A percentile compares a stretch with the other conserved stretches of the same genome.
Evolutionary conservation across 1,139 yeast species (phyloP).

Genomic region (Suhomyces anneliseae): DNA sequence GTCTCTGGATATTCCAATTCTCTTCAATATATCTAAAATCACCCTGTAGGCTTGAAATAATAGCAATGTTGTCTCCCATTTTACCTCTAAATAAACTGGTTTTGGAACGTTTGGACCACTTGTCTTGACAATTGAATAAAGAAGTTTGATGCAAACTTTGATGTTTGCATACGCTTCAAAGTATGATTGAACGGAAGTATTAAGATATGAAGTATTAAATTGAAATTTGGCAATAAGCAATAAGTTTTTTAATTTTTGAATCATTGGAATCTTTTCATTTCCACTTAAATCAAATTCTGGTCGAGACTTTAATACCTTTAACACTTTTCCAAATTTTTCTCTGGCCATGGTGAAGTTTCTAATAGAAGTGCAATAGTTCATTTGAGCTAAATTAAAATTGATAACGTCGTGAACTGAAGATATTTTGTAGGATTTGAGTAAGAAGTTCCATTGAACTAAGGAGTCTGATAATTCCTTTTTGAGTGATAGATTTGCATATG

Average conservation of each 20-base stretch:
- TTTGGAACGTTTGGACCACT: constrained; percentile 26
- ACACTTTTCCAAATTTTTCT: constrained; percentile 24
- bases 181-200: constrained; percentile 15
- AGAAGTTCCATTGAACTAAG: constrained; percentile 16
- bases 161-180: constrained; percentile 29
- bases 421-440: constrained; percentile 15
- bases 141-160: constrained; percentile 41
- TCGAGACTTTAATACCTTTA: constrained; percentile 26
- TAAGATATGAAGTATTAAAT: constrained; percentile 25
- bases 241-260: constrained; percentile 34
- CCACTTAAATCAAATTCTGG: constrained; percentile 30
- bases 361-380: constrained; percentile 23
- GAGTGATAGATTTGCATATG: constrained; percentile 14
- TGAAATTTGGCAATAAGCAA: constrained; percentile 39
- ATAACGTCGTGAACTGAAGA: constrained; percentile 11
- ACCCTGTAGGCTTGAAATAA: constrained; percentile 36
- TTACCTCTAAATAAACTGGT: constrained; percentile 20
- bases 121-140: constrained; percentile 43
- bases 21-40: constrained; percentile 37
- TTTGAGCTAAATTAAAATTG: constrained; percentile 30
- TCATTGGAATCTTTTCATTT: constrained; percentile 17
- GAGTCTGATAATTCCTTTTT: constrained; percentile 15
- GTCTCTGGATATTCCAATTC: constrained; percentile 56
- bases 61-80: constrained; percentile 35
- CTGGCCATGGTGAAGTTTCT: constrained; percentile 19